Conservation (phyloP, 1,284 basidiomycete genomes). For the Apiotrichum porosum region DNA sequence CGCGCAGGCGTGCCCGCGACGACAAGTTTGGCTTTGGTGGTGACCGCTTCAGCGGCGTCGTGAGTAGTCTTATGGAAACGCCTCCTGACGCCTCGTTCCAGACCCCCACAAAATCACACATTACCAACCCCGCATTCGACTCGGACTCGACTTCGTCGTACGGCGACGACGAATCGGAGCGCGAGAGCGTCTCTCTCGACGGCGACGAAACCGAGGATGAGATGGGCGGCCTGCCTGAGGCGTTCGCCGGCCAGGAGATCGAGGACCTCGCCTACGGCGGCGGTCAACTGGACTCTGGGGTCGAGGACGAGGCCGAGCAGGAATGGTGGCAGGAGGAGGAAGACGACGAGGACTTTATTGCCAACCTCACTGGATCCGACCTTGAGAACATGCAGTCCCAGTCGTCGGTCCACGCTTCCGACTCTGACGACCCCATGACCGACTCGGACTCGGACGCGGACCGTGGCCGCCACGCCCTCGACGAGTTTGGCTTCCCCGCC, state of each 20-base stretch:
- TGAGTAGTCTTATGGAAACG: constrained; percentile 8
- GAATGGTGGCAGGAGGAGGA: constrained; percentile 30
- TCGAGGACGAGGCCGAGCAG: constrained; percentile 22
- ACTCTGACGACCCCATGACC: constrained; percentile 30
- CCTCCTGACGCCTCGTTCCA: not conserved
- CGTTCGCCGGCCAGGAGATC: constrained; percentile 42
- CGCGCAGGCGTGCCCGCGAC: constrained; percentile 36
- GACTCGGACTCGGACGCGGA: constrained; percentile 29
- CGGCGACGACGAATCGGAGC: constrained; percentile 43
- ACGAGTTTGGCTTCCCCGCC: constrained; percentile 44
- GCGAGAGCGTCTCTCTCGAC: constrained; percentile 13
- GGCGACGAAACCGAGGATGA: constrained; percentile 32
- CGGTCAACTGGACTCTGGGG: constrained; percentile 25
- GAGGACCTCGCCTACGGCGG: constrained; percentile 46
- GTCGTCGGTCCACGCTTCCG: constrained; percentile 34
- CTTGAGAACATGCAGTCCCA: constrained; percentile 36
- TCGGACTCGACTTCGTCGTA: constrained; percentile 39
- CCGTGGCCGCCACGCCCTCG: constrained; percentile 34
- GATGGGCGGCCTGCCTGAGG: constrained; percentile 31
- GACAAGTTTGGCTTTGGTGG: constrained; percentile 37
- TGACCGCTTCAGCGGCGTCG: constrained; percentile 16
- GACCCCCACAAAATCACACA: constrained; percentile 17
- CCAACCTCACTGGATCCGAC: constrained; percentile 42
- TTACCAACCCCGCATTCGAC: constrained; percentile 13
- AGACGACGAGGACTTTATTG: constrained; percentile 38